Conservation (phyloP, 495 filamentous ascomycete species). For the Neurospora hispaniola region DNA sequence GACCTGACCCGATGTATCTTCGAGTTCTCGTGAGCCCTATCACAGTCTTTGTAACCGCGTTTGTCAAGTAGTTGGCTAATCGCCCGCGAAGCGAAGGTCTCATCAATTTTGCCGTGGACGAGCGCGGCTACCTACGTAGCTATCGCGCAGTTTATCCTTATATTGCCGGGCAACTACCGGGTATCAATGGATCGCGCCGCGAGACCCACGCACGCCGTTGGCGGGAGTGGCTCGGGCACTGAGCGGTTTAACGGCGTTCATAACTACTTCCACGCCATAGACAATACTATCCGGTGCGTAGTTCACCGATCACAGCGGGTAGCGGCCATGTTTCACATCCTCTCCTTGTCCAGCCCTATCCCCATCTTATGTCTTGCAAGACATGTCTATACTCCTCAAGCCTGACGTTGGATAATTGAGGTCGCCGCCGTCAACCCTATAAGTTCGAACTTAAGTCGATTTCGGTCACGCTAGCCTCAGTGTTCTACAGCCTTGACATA, state of each 20-base stretch:
- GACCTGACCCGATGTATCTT: too few relatives aligned
- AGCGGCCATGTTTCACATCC: background rate
- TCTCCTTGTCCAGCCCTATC: background rate
- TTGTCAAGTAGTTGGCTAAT: too few relatives aligned
- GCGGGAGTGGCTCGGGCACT: background rate
- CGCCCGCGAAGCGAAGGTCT: too few relatives aligned
- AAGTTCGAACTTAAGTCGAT: background rate
- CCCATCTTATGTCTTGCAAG: background rate
- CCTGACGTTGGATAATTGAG: background rate
- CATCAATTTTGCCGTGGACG: too few relatives aligned
- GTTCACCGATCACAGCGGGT: background rate
- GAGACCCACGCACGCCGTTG: background rate
- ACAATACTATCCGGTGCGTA: background rate
- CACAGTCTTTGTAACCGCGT: too few relatives aligned
- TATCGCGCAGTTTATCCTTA: background rate
- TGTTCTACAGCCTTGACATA: background rate
- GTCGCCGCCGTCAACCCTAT: background rate
- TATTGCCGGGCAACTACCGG: background rate
- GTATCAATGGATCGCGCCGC: background rate
- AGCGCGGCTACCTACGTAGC: background rate
- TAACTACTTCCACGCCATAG: background rate
- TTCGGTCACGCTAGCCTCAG: background rate
- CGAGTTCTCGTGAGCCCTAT: too few relatives aligned
- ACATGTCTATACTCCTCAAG: background rate
- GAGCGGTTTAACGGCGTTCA: background rate